Evolutionary conservation across 108 stramenopile species (phyloP), one percentile per base, ranked within the genome.

Genomic region (Skeletonema grethae): DNA sequence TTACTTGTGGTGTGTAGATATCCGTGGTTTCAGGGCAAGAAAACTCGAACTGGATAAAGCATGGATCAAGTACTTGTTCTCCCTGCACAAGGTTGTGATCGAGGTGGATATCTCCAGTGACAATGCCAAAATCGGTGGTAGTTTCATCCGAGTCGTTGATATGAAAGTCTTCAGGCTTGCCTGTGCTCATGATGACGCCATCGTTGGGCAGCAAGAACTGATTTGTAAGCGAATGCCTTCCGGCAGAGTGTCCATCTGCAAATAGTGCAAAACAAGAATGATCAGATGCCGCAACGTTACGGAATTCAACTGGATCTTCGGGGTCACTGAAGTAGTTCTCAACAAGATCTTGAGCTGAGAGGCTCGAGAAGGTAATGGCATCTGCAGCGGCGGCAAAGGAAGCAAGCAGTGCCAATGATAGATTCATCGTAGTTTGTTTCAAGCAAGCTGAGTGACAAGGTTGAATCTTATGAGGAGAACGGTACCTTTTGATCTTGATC

Each of bases 261-360:
- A 65, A 70, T 22, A 70, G 39, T 3, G 69, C 69, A 29, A 77
- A 70, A 57, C 76, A 77, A 20, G 62, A 56, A 48, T 77, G 76
- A 38, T 24, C 45, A 6, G 76, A 65, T 2, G 69, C 53, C 15
- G 15, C n/a, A 25, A 70, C 61, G 69, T 70, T 77, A 16, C 69
- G 69, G 53, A 77, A 70, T 30, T 77, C 63, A 28, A 77, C 76
- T 3, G 63, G 63, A 9, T 63, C 76, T 31, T 70, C 48, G 0
- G 63, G 63, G 48, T 70, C 60, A 48, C 48, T 53, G n/a, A 77
- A 43, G 46, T 70, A 77, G 34, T 69, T 70, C 20, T 29, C 2
- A 4, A 77, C 69, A 5, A 77, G 57, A 12, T 70, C 76, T 25
- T 29, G 2, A 12, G 69, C 76, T 9, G 62, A 35, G 30, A 70